Conservation (phyloP, 176 grass and related monocot genomes). For the Phyllostachys edulis region DNA sequence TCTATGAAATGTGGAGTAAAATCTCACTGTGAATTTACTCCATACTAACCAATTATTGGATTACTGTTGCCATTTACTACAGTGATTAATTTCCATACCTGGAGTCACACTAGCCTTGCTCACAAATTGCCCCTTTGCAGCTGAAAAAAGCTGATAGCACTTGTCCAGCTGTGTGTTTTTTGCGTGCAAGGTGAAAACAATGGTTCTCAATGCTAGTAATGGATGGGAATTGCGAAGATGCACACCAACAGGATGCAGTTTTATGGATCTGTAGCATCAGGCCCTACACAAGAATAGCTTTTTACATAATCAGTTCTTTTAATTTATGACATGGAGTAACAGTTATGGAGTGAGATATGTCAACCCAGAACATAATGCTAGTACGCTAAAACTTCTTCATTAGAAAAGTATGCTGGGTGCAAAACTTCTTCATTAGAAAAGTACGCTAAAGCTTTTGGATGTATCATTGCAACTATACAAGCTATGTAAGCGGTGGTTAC, state of each 20-base stretch:
- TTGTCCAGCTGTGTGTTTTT: slow-evolving; percentile 4
- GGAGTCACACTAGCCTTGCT: not conserved
- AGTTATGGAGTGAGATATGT: not conserved
- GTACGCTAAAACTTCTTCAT: not conserved
- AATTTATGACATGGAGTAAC: not conserved
- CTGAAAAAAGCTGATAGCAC: not conserved
- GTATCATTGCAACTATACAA: not conserved
- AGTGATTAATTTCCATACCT: not conserved
- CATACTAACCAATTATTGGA: slow-evolving; percentile 11
- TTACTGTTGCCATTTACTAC: slow-evolving; percentile 6
- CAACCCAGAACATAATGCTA: slow-evolving; percentile 1
- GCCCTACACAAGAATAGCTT: not conserved
- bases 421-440: not conserved
- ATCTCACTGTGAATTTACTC: not conserved
- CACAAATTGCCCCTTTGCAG: not conserved
- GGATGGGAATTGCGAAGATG: not conserved
- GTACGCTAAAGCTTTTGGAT: slow-evolving; percentile 7
- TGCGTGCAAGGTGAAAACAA: slow-evolving; percentile 1
- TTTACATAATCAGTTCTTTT: slow-evolving; percentile 1
- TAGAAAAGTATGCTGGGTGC: not conserved
- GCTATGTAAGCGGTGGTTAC: not conserved
- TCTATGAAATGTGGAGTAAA: not conserved
- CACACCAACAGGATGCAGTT: not conserved
- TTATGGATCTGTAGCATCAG: not conserved
- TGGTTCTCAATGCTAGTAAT: not conserved